Evolutionary conservation across 2,329 filamentous ascomycete species (phyloP), one percentile per base, ranked within the genome.

Genomic region (Sphaerulina populicola): DNA sequence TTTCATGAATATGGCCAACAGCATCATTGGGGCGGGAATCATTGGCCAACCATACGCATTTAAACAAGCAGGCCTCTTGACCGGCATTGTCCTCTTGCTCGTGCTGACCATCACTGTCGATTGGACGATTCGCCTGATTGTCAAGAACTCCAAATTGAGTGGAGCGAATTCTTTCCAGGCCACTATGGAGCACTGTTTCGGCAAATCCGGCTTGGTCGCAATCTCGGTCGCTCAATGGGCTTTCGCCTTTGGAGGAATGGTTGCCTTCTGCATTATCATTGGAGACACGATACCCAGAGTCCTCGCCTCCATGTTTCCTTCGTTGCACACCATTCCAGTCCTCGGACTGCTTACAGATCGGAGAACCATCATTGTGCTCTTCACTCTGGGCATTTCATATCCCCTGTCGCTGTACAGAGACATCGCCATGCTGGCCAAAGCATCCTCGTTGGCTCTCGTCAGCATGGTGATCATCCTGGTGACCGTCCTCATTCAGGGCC

Each of bases 1-100:
- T 2, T 97, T 98, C 61, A 95, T 97, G 89, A 98, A 98, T 72
- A 98, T 98, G 93, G 91, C 93, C 57, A 98, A 98, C 73, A 94
- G 87, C 62, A 98, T 98, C 68, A 96, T 98, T 55, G 81, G 81
- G 29, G 81, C 81, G 29, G 81, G 81, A 2, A 84, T 85, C 53
- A 84, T 85, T 60, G 81, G 76, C 27, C 93, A 98, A 71, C 90
- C 93, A 10, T 98, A 97, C 71, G 93, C 93, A n/a, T 85, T 98
- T 66, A 82, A 81, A 52, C 90, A 97, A 72, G 93, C 93, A 6
- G 93, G 93, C 6, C 78, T 98, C 61, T 68, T 87, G 12, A 84
- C 86, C 35, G 93, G 93, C 27, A 75, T 91, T 5, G 63, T 88
- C 42, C 77, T 98, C 50, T 78, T 98, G 15, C 71, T 95, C 23